phyloP scores from a whole-genome alignment of 2,329 filamentous ascomycete species.

The Pseudogymnoascus destructans region DNA sequence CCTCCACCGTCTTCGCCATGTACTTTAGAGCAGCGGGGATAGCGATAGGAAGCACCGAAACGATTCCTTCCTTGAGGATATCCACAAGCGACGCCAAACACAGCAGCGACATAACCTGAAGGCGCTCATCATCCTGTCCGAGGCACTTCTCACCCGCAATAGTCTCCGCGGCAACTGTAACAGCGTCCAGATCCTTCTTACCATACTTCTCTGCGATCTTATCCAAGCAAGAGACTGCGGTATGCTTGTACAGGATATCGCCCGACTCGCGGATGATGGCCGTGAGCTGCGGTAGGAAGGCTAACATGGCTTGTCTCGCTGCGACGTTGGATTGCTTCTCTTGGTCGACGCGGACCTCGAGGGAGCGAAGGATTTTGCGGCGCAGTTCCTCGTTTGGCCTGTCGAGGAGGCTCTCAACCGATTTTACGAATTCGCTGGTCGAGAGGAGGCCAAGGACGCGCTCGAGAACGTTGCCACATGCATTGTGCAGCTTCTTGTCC shows the following conservation, averaged over 20 bases:
- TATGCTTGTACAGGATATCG: slow-evolving; percentile 66
- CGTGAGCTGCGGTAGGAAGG: slow-evolving; percentile 68
- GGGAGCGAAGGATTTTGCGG: slow-evolving; percentile 65
- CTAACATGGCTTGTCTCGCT: slow-evolving; percentile 58
- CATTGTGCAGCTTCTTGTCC: slow-evolving; percentile 40
- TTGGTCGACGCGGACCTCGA: slow-evolving; percentile 66
- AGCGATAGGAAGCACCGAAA: slow-evolving; percentile 66
- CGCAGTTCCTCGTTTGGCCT: slow-evolving; percentile 62
- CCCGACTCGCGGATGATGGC: slow-evolving; percentile 60
- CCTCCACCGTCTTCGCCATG: slow-evolving; percentile 48
- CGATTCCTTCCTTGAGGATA: slow-evolving; percentile 72
- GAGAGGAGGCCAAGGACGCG: slow-evolving; percentile 75
- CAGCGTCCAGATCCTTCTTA: slow-evolving; percentile 70
- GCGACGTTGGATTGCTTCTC: slow-evolving; percentile 55
- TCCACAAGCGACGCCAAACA: slow-evolving; percentile 84
- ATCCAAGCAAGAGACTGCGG: slow-evolving; percentile 79
- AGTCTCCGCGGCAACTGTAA: slow-evolving; percentile 60
- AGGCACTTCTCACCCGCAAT: slow-evolving; percentile 68
- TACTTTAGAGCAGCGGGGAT: slow-evolving; percentile 61
- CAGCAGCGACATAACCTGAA: slow-evolving; percentile 73
- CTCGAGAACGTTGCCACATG: slow-evolving; percentile 58
- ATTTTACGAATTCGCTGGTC: slow-evolving; percentile 77
- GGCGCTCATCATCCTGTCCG: slow-evolving; percentile 55
- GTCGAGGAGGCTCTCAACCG: slow-evolving; percentile 69
- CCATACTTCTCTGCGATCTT: slow-evolving; percentile 91